Conservation (phyloP, 441 rosid genomes). For the Aquilaria agallochum region DNA sequence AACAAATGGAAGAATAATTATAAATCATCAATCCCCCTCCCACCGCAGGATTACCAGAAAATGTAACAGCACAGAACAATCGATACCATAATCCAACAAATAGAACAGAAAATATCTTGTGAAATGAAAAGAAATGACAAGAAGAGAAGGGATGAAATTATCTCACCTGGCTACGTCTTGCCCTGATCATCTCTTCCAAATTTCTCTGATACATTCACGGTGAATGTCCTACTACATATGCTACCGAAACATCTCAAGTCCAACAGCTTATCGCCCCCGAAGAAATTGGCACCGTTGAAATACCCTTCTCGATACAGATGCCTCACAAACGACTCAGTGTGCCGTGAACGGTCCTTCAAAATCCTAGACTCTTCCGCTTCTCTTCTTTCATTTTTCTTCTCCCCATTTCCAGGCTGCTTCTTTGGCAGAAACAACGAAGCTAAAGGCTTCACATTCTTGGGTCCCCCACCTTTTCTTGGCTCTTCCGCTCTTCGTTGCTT, state of each 20-base stretch:
- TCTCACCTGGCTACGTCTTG: conserved; percentile 67
- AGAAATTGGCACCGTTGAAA: conserved; percentile 55
- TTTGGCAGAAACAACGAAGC: conserved; percentile 21
- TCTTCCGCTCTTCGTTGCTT: conserved; percentile 9
- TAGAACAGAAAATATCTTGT: conserved; percentile 1
- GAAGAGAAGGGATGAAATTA: background rate
- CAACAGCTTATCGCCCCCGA: conserved; percentile 25
- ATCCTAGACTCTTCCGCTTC: conserved; percentile 17
- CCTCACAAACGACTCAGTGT: conserved; percentile 43
- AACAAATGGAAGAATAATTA: background rate
- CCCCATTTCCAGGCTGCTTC: background rate
- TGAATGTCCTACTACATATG: conserved; percentile 45
- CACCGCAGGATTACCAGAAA: background rate
- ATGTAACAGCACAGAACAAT: background rate
- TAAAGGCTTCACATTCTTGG: conserved; percentile 17
- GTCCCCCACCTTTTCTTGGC: conserved; percentile 8
- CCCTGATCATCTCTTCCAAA: conserved; percentile 58
- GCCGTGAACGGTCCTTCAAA: conserved; percentile 51
- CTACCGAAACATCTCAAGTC: conserved; percentile 48
- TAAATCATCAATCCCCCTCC: background rate
- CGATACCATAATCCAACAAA: background rate
- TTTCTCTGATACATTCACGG: conserved; percentile 46
- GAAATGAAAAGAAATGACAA: background rate
- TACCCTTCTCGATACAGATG: conserved; percentile 58
- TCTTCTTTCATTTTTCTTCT: conserved; percentile 1